Percentiles rank a stretch among this genome's conserved stretches.
Conservation (phyloP, 495 filamentous ascomycete species). For the Terfezia claveryi region DNA sequence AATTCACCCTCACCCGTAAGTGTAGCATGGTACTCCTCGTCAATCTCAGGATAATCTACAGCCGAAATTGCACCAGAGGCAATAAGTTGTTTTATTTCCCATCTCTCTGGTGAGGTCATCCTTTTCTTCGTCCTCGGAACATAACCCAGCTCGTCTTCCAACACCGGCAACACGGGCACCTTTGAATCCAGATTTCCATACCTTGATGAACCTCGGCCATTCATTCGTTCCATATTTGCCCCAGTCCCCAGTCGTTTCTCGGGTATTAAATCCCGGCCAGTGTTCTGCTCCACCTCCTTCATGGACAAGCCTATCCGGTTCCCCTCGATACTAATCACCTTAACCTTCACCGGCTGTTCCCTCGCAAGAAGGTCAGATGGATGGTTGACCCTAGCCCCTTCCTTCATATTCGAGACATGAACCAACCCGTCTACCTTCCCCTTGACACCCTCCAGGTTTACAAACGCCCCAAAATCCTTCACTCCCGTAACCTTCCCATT, state of each 20-base stretch:
- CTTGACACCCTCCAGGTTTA: constrained; percentile 67
- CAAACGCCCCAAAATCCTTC: constrained; percentile 90
- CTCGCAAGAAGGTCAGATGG: constrained; percentile 66
- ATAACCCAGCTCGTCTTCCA: constrained; percentile 36
- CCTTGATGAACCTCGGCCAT: constrained; percentile 29
- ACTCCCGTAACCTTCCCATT: constrained; percentile 72
- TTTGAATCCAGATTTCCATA: constrained; percentile 36
- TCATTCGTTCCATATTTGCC: constrained; percentile 68
- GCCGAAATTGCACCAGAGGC: constrained; percentile 81
- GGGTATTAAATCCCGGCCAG: constrained; percentile 64
- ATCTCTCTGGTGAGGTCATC: constrained; percentile 85
- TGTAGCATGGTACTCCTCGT: constrained; percentile 81
- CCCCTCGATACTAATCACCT: constrained; percentile 70
- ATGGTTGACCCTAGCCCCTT: constrained; percentile 71
- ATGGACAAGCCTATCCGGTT: constrained; percentile 69
- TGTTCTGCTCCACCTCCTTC: constrained; percentile 90
- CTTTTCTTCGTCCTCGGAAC: constrained; percentile 51
- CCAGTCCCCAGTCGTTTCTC: constrained; percentile 68
- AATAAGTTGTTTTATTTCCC: constrained; percentile 93
- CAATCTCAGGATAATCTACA: constrained; percentile 78
- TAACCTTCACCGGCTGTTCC: constrained; percentile 76
- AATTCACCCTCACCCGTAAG: constrained; percentile 68
- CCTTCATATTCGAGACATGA: constrained; percentile 84
- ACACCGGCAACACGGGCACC: constrained; percentile 34
- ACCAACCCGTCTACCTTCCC: constrained; percentile 86